A percentile compares a stretch with the other conserved stretches of the same genome.
Conservation (phyloP, 2,329 filamentous ascomycete species). For the Nigrograna mackinnonii region DNA sequence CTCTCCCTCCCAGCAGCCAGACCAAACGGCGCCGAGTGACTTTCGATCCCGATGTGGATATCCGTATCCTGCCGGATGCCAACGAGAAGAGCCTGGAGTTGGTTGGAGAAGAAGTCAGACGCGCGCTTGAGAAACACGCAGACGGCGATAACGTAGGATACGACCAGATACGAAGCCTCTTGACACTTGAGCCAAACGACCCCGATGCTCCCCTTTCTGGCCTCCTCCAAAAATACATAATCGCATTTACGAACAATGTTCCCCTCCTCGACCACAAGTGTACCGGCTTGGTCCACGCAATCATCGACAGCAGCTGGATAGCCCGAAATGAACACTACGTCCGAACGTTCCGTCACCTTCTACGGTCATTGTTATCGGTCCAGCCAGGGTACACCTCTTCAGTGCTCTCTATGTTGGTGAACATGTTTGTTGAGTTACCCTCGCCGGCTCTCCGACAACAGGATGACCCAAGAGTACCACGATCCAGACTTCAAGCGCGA, state of each 20-base stretch:
- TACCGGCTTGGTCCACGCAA: conserved; percentile 60
- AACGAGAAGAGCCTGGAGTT: conserved; percentile 60
- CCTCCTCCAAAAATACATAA: conserved; percentile 60
- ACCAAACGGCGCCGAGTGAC: conserved; percentile 52
- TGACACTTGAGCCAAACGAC: conserved; percentile 51
- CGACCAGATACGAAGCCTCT: conserved; percentile 58
- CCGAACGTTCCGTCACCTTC: conserved; percentile 58
- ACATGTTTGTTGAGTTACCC: conserved; percentile 70
- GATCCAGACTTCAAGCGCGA: conserved; percentile 69
- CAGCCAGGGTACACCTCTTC: conserved; percentile 77
- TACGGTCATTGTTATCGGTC: conserved; percentile 73
- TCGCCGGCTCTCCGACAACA: conserved; percentile 57
- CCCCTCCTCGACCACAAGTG: conserved; percentile 60
- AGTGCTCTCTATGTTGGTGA: conserved; percentile 79
- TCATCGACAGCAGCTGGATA: conserved; percentile 64
- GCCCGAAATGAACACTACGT: conserved; percentile 64
- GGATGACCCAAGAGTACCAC: conserved; percentile 61
- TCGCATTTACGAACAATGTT: conserved; percentile 61
- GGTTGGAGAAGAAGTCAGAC: conserved; percentile 64
- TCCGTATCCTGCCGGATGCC: conserved; percentile 46
- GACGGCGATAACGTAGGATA: conserved; percentile 60
- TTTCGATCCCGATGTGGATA: conserved; percentile 52
- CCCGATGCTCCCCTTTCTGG: conserved; percentile 55
- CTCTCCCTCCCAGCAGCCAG: conserved; percentile 36
- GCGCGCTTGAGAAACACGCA: conserved; percentile 59